Evolutionary conservation across 148 eudicot genomes (phyloP).

Genomic region (Persicaria tinctoria): DNA sequence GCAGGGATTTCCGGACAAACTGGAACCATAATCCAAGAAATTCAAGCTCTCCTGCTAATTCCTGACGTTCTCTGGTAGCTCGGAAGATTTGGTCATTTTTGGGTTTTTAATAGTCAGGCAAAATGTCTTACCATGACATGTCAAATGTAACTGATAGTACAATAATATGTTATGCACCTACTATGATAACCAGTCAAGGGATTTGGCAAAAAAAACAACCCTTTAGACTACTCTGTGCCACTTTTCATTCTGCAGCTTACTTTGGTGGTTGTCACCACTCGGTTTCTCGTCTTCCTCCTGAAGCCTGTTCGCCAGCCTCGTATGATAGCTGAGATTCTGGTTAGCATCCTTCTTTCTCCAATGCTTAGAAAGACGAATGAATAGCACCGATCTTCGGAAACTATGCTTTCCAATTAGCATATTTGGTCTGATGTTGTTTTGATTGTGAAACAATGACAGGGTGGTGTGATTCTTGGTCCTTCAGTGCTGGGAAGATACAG

Average conservation of each 20-base stretch:
- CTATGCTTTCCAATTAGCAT: no score
- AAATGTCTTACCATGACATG: constrained; percentile 8
- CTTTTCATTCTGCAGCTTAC: constrained; percentile 62
- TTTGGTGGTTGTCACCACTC: constrained; percentile 48
- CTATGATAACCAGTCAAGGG: constrained; percentile 71
- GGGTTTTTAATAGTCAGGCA: neutral
- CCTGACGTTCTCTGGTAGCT: neutral
- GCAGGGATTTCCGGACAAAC: neutral
- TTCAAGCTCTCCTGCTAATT: neutral
- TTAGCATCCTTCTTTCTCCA: constrained; percentile 19
- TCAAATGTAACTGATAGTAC: constrained; percentile 11
- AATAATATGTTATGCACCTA: constrained; percentile 55
- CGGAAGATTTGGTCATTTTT: neutral
- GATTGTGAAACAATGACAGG: constrained; percentile 22
- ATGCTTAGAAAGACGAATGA: neutral
- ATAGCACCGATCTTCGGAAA: no score
- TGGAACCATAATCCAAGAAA: constrained; percentile 2
- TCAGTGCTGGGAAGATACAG: constrained; percentile 42
- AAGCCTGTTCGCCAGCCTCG: constrained; percentile 82
- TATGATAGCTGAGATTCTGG: constrained; percentile 71
- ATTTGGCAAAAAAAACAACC: constrained; percentile 75
- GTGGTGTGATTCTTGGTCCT: constrained; percentile 67
- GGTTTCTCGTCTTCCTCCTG: constrained; percentile 43
- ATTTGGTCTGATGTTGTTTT: neutral
- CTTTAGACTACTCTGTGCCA: constrained; percentile 62